Conservation (phyloP, 139 green algal species). For the Chlorella sorokiniana region DNA sequence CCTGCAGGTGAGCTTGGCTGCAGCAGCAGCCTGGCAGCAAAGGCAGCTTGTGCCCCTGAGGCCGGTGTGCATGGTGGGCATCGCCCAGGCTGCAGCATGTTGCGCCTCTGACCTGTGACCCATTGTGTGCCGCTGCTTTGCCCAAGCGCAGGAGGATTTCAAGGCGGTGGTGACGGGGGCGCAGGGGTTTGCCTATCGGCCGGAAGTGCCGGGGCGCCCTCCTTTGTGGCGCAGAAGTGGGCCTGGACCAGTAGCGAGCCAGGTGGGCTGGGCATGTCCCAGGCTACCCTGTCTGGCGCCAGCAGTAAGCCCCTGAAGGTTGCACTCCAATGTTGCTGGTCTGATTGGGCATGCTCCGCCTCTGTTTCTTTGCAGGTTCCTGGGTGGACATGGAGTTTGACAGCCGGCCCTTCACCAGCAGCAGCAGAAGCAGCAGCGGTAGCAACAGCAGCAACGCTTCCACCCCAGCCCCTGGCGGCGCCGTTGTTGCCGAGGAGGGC, state of each 20-base stretch:
- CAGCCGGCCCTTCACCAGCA: neutral
- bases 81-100: neutral
- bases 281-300: neutral
- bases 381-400: slow-evolving; percentile 14
- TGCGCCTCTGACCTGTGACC: no score
- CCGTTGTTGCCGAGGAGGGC: neutral
- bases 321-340: no score
- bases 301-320: neutral
- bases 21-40: neutral
- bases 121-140: no score
- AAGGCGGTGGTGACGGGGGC: neutral
- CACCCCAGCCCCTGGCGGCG: neutral
- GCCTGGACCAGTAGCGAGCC: neutral
- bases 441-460: neutral
- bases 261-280: neutral
- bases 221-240: slow-evolving; percentile 11
- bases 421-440: neutral
- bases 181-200: neutral
- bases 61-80: neutral
- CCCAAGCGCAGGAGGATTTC: slow-evolving; percentile 2
- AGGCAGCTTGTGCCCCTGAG: no score
- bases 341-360: neutral
- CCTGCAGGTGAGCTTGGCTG: neutral
- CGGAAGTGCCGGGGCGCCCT: neutral
- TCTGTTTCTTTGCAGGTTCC: neutral